Base-by-base conservation (phyloP, 2,329 filamentous ascomycete species). In the Mycosphaerelloides madeirae region DNA sequence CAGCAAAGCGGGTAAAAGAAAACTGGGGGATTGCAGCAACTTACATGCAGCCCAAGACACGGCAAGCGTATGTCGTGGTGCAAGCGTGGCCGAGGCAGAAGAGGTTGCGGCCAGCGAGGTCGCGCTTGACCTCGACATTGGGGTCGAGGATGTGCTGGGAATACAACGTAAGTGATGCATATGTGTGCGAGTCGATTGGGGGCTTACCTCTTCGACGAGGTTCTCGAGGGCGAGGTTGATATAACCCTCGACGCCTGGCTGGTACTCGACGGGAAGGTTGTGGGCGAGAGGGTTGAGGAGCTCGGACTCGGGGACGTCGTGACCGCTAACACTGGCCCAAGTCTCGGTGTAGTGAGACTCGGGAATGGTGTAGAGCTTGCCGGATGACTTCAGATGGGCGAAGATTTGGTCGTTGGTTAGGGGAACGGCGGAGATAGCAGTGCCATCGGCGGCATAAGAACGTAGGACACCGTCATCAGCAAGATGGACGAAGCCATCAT, bases 401-500 rank as follows among this genome's bases (percentile, higher is more conserved):
- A 18, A 18, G 15, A 35, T 35, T 18, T 54, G 51, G 5, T n/a
- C 18, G 40, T 54, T 50, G 43, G 44, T 43, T 4, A 56, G 41
- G 11, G 38, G 44, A 20, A 39, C 22, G 29, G 32, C 46, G 34
- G 48, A 44, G 34, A 54, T 39, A 35, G 52, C 47, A 14, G 44
- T 47, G 35, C 51, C 51, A 31, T 48, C 51, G 19, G 38, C 44
- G 31, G 49, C 47, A 43, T 50, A 54, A 18, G 51, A 54, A 22
- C 53, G 49, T 11, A 42, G 46, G 13, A 56, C 38, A 29, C 53
- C 53, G 31, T 56, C 53, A 19, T 56, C 49, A 22, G 37, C 52
- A 19, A 54, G 31, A 44, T 56, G 47, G 18, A 52, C 36, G 29
- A 15, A 41, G 19, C 32, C 32, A 6, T 15, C 7, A 6, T 15